phyloP scores from a whole-genome alignment of 2,329 filamentous ascomycete species.

The Pestalotiopsis sp. region DNA sequence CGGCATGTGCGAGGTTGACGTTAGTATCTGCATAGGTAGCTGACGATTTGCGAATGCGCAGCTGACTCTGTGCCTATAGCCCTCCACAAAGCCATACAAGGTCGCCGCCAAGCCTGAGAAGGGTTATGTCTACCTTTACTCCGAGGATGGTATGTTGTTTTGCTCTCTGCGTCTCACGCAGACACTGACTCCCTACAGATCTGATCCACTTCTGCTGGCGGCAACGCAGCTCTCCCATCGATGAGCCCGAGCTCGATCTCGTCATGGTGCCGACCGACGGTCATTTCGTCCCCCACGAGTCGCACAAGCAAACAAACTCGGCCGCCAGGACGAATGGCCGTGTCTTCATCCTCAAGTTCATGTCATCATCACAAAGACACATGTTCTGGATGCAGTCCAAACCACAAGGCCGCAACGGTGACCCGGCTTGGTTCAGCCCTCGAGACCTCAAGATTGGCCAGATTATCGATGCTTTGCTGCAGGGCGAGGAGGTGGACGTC shows the following conservation, averaged over 20 bases:
- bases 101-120: constrained; percentile 73
- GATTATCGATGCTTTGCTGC: constrained; percentile 81
- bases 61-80: constrained; percentile 20
- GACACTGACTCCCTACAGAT: constrained; percentile 50
- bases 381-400: constrained; percentile 97
- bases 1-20: constrained; percentile 83
- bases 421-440: constrained; percentile 79
- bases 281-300: constrained; percentile 81
- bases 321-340: constrained; percentile 78
- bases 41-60: neutral
- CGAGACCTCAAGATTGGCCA: constrained; percentile 86
- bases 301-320: constrained; percentile 56
- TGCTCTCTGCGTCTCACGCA: neutral
- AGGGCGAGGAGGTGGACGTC: constrained; percentile 87
- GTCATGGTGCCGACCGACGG: constrained; percentile 93
- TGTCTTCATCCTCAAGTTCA: constrained; percentile 92
- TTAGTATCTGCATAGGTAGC: constrained; percentile 46
- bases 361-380: constrained; percentile 86
- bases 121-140: constrained; percentile 91
- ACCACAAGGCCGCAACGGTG: constrained; percentile 69
- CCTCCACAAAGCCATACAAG: constrained; percentile 59
- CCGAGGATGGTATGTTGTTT: constrained; percentile 73
- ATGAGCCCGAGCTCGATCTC: constrained; percentile 81
- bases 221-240: constrained; percentile 69
- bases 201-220: constrained; percentile 98